phyloP scores from a whole-genome alignment of 1,139 yeast species.

The Debaryomyces sp. region DNA sequence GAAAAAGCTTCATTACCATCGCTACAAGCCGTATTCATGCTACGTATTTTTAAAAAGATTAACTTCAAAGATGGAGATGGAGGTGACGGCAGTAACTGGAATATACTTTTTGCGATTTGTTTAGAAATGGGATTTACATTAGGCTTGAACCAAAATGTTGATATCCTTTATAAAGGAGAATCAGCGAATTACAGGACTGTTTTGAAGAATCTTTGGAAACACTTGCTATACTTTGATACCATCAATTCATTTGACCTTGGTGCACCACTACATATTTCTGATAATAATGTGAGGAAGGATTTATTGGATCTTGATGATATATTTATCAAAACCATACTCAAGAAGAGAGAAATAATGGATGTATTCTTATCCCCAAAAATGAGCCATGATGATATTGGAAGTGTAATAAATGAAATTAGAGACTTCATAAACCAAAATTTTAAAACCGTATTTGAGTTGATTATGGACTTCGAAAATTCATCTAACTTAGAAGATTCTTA shows the following conservation, averaged over 20 bases:
- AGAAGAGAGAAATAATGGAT: not conserved
- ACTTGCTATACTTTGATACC: not conserved
- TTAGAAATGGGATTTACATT: slow-evolving; percentile 7
- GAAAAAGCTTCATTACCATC: slow-evolving; percentile 8
- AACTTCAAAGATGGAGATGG: slow-evolving; percentile 12
- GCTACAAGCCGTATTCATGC: slow-evolving; percentile 8
- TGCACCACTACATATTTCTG: not conserved
- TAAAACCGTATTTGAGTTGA: not conserved
- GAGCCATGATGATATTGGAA: not conserved
- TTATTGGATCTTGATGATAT: not conserved
- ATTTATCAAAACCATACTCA: not conserved
- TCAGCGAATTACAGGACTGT: not conserved
- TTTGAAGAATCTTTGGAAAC: not conserved
- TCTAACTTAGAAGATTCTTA: not conserved
- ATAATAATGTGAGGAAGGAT: not conserved
- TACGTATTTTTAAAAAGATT: slow-evolving; percentile 7
- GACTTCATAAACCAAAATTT: not conserved
- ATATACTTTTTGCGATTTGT: slow-evolving; percentile 9
- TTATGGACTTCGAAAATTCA: not conserved
- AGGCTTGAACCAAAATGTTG: slow-evolving; percentile 2
- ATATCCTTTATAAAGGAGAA: not conserved
- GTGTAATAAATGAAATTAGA: not conserved
- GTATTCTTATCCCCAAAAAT: not conserved
- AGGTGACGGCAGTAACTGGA: slow-evolving; percentile 6
- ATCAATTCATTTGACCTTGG: not conserved